These are phyloP conservation scores for Didymella pomorum DNA, from an alignment of 2,329 filamentous ascomycete genomes.

Conservation along the genomic window DNA sequence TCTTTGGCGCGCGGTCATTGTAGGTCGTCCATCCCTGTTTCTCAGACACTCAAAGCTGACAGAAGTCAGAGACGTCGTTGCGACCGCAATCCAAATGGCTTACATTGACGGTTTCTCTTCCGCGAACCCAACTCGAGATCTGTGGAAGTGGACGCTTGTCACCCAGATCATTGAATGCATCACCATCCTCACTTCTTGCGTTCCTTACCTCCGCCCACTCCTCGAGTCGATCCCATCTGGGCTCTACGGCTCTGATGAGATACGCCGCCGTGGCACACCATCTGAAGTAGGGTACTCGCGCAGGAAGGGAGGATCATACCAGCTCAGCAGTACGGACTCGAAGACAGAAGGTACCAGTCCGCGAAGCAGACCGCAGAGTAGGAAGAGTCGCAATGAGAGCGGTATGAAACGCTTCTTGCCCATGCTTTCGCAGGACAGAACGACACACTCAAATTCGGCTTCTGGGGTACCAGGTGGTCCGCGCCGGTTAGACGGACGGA, in stretches of 20 bases:
- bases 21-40: conserved; percentile 14
- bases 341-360: conserved; percentile 14
- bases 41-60: not conserved
- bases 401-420: conserved; percentile 42
- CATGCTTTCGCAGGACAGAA: conserved; percentile 39
- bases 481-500: conserved; percentile 40
- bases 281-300: conserved; percentile 41
- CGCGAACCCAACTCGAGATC: conserved; percentile 35
- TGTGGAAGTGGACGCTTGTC: conserved; percentile 49
- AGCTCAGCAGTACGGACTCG: conserved; percentile 36
- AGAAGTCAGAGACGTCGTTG: conserved; percentile 42
- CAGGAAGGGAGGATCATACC: conserved; percentile 41
- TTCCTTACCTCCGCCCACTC: conserved; percentile 48
- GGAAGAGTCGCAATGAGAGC: conserved; percentile 31
- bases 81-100: conserved; percentile 43
- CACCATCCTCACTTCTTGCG: conserved; percentile 47
- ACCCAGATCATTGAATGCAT: conserved; percentile 48
- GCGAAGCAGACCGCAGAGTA: conserved; percentile 21
- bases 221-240: conserved; percentile 45
- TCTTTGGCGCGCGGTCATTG: conserved; percentile 46
- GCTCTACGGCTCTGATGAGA: conserved; percentile 44
- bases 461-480: conserved; percentile 46
- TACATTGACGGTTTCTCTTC: conserved; percentile 41
- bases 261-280: conserved; percentile 42
- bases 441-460: conserved; percentile 45